Percentiles rank a stretch among this genome's conserved stretches.
Evolutionary conservation across 768 basidiomycete genomes (phyloP).

Genomic region (Tubosaeta brunneosetosa): DNA sequence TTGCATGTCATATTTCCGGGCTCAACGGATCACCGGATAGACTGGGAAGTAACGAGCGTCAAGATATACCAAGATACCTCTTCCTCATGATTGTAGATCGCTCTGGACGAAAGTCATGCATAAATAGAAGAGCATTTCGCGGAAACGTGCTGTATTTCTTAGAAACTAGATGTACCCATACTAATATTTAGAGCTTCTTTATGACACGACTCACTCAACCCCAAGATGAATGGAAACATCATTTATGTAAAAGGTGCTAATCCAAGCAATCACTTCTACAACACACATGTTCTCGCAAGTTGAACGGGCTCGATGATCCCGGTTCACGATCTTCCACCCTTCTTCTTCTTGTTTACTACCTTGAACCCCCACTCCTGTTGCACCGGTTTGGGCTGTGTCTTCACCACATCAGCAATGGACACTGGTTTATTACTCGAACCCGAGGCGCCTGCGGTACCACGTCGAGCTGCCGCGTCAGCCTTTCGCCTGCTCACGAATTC

Average conservation of each 20-base stretch:
- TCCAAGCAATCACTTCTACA: conserved; percentile 22
- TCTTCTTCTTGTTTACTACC: conserved; percentile 95
- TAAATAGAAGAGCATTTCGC: conserved; percentile 8
- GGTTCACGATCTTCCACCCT: conserved; percentile 54
- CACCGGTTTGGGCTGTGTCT: conserved; percentile 73
- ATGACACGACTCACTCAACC: background rate
- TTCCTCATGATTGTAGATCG: conserved; percentile 10
- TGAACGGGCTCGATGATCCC: background rate
- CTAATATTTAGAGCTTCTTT: conserved; percentile 3
- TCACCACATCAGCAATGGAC: conserved; percentile 88
- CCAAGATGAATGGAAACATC: background rate
- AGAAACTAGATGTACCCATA: conserved; percentile 19
- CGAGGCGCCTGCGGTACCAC: conserved; percentile 40
- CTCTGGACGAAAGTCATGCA: conserved; percentile 4
- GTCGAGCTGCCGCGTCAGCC: conserved; percentile 60
- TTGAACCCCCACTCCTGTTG: conserved; percentile 87
- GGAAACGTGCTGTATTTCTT: conserved; percentile 17
- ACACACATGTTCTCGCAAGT: conserved; percentile 4
- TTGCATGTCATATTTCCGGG: background rate
- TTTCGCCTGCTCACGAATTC: conserved; percentile 89
- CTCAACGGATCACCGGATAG: conserved; percentile 33
- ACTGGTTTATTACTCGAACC: conserved; percentile 44
- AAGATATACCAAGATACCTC: conserved; percentile 58
- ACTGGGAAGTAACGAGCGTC: conserved; percentile 79
- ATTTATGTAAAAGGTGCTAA: conserved; percentile 9